Base-by-base conservation (phyloP, 495 filamentous ascomycete species). In the Hypomontagnella submonticulosa region DNA sequence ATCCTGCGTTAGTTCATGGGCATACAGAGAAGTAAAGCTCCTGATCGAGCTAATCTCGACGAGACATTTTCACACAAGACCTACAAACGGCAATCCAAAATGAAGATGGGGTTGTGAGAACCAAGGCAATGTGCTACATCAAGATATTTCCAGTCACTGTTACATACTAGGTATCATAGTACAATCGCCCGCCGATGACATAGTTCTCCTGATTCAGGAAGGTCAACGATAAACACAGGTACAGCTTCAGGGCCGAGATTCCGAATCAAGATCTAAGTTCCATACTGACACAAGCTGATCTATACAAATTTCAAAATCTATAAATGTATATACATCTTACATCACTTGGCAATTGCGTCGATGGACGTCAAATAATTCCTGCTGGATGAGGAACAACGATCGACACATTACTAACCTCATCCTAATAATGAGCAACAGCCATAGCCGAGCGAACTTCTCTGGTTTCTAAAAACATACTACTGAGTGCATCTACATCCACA, bases 291-390 rank as follows among this genome's bases (percentile, higher is more conserved):
- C 53, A 47, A 27, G 19, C 23, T 47, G n/a, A 38, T 20, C 13
- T 57, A 44, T 19, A n/a, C 18, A 11, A 2, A 58, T 13, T 15
- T 38, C n/a, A 12, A 15, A 10, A 47, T 33, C 4, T 23, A 60
- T 13, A 44, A 11, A 61, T 18, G 33, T 12, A 32, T 52, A 37
- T 8, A 38, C 7, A 40, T 7, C 11, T 52, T 52, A n/a, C 40
- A 23, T 50, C 30, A 37, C 30, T 38, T 19, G 6, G 9, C 11
- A 40, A 46, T 53, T 32, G 4, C 12, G 10, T 3, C 18, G 30
- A 34, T 60, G 42, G 37, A 49, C 62, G 32, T 54, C n/a, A 12
- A n/a, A 55, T 15, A 53, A 4, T 60, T 60, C 62, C 55, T 49
- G 41, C 9, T 42, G 36, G 33, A 55, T 43, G 42, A 65, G 16